A percentile compares a stretch with the other conserved stretches of the same genome.
Evolutionary conservation across 2,329 filamentous ascomycete genomes (phyloP).

Genomic region (Ceratocystis destructans): DNA sequence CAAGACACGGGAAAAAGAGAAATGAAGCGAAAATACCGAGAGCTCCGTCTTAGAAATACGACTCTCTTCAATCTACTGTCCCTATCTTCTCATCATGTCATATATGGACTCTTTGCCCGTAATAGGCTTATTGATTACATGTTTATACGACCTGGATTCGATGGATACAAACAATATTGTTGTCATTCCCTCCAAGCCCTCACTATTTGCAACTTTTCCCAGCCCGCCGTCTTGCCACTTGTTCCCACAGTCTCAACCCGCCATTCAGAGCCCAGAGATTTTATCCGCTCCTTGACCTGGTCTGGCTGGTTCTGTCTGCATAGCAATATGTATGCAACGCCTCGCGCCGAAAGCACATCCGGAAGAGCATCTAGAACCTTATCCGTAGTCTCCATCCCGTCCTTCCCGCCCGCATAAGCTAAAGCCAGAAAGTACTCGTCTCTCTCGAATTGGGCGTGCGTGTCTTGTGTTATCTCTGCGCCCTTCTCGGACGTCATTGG

Average conservation of each 20-base stretch:
- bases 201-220: constrained; percentile 86
- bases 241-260: constrained; percentile 60
- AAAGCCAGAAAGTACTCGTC: constrained; percentile 74
- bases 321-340: constrained; percentile 78
- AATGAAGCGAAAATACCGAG: constrained; percentile 25
- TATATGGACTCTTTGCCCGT: not conserved
- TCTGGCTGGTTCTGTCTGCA: constrained; percentile 83
- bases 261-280: constrained; percentile 46
- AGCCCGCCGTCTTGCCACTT: constrained; percentile 78
- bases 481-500: constrained; percentile 24
- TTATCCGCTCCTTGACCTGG: constrained; percentile 51
- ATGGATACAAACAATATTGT: not conserved
- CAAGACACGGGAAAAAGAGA: constrained; percentile 25
- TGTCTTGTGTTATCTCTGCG: constrained; percentile 22
- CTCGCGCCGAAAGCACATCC: constrained; percentile 45
- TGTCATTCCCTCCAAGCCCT: constrained; percentile 56
- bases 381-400: constrained; percentile 91
- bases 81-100: not conserved
- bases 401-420: constrained; percentile 73
- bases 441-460: constrained; percentile 48
- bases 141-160: not conserved
- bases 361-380: constrained; percentile 60
- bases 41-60: constrained; percentile 16
- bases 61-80: not conserved
- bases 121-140: not conserved